Base-by-base conservation (phyloP, 805 yeast genomes). In the Candida wancherniae region DNA sequence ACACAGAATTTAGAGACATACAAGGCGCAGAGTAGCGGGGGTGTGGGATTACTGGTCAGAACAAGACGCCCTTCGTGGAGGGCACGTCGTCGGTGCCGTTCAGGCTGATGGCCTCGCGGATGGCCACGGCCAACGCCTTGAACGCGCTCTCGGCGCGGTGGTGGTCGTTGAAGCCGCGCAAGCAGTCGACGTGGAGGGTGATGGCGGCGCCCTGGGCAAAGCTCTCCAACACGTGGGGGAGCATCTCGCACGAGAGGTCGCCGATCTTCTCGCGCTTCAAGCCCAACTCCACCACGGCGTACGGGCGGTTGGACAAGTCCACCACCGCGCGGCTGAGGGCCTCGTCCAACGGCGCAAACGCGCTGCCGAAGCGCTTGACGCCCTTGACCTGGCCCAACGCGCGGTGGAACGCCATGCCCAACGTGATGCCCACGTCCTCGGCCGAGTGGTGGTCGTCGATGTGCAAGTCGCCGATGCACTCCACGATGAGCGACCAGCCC, bases 381-480 rank as follows among this genome's bases (percentile, higher is more conserved):
- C 98, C 98, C 46, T 75, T 74, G 13, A 90, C 82, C 18, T 78
- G 83, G 14, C 97, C 97, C 39, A 92, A 60, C 1, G 97, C 97
- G 47, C 80, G 63, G 50, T 86, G 83, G 66, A 92, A 87, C 6
- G 96, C 92, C 48, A 68, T 67, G 6, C 98, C 98, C 19, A 92
- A 63, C 1, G 96, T 87, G 46, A 92, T 85, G 26, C 90, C 97
- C 41, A 86, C 85, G 61, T 92, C 98, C 58, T 92, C 98, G 4
- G 95, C 82, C 1, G 95, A 78, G 61, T 92, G 98, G 58, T 92
- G 98, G 60, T 92, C 98, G 58, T 92, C 98, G 33, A 92, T 88
- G 58, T 87, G 94, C 46, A 87, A 65, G 57, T 92, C 98, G 26
- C 98, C 98, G 36, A 81, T 73, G 59, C 97, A 90, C 53, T 83